phyloP scores from a whole-genome alignment of 2,329 filamentous ascomycete genomes.

The Exophiala alcalophila region DNA sequence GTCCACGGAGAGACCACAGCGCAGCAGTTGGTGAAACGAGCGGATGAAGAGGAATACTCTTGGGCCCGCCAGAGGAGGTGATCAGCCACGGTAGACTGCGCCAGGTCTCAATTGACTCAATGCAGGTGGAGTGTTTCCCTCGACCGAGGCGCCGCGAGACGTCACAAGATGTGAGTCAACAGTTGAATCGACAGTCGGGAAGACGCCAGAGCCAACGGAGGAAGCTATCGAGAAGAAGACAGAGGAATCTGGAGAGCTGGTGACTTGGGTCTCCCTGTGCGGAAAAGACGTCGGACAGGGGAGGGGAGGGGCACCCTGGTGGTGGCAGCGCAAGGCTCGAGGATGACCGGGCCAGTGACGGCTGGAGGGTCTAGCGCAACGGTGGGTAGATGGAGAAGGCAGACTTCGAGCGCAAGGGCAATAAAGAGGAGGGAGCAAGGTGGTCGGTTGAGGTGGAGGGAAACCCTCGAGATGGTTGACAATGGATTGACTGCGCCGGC shows the following conservation, averaged over 20 bases:
- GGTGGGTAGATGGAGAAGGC: slow-evolving; percentile 17
- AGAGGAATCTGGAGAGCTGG: slow-evolving; percentile 3
- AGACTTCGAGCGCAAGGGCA: slow-evolving; percentile 8
- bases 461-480: background rate
- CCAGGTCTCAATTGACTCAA: slow-evolving; percentile 1
- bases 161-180: slow-evolving; percentile 9
- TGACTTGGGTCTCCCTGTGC: slow-evolving; percentile 7
- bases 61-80: background rate
- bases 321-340: slow-evolving; percentile 3
- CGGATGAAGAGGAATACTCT: too few relatives aligned
- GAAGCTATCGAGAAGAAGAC: slow-evolving; percentile 12
- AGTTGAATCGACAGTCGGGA: background rate
- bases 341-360: too few relatives aligned
- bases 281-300: slow-evolving; percentile 1
- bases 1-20: slow-evolving; percentile 3
- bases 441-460: slow-evolving; percentile 1
- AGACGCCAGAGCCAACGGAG: slow-evolving; percentile 11
- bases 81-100: slow-evolving; percentile 14
- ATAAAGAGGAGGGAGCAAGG: background rate
- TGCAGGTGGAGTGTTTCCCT: slow-evolving; percentile 4
- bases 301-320: slow-evolving; percentile 3
- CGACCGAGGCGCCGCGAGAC: background rate
- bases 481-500: background rate
- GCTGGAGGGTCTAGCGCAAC: slow-evolving; percentile 9
- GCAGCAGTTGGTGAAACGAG: too few relatives aligned